Evolutionary conservation across 148 eudicot species (phyloP).

Genomic region (Polygonum aviculare): DNA sequence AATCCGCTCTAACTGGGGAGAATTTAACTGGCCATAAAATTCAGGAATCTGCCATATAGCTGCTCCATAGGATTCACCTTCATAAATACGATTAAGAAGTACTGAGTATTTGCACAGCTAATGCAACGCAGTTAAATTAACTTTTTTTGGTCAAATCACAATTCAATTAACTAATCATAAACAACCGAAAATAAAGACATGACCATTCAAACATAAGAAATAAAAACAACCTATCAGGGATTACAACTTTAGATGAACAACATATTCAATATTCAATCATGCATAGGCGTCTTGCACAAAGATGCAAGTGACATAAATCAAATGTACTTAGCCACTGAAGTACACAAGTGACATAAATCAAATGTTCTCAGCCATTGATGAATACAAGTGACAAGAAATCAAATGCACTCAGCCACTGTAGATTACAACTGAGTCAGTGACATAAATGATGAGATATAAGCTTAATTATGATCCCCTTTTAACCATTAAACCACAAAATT

Average conservation of each 20-base stretch:
- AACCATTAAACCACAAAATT: not conserved
- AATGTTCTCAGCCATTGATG: not conserved
- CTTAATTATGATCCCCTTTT: not conserved
- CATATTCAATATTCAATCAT: not conserved
- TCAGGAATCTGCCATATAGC: slow-evolving; percentile 98
- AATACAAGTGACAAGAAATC: not conserved
- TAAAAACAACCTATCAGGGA: not conserved
- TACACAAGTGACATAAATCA: not conserved
- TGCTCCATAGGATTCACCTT: slow-evolving; percentile 94
- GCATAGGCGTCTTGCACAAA: not conserved
- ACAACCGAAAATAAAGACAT: not conserved
- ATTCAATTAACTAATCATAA: not conserved
- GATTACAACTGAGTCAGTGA: not conserved
- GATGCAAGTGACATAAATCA: not conserved
- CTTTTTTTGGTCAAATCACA: too few relatives aligned
- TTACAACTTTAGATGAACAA: not conserved
- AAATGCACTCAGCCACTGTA: not conserved
- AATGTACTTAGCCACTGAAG: not conserved
- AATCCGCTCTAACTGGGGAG: slow-evolving; percentile 82
- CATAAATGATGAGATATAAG: not conserved
- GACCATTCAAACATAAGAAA: not conserved
- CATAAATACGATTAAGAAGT: slow-evolving; percentile 17
- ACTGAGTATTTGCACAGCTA: not conserved
- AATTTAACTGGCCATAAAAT: slow-evolving; percentile 84
- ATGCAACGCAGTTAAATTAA: not conserved